These are phyloP conservation scores for Pholiota adiposa DNA, from an alignment of 1,284 basidiomycete genomes.

Conservation along the genomic window DNA sequence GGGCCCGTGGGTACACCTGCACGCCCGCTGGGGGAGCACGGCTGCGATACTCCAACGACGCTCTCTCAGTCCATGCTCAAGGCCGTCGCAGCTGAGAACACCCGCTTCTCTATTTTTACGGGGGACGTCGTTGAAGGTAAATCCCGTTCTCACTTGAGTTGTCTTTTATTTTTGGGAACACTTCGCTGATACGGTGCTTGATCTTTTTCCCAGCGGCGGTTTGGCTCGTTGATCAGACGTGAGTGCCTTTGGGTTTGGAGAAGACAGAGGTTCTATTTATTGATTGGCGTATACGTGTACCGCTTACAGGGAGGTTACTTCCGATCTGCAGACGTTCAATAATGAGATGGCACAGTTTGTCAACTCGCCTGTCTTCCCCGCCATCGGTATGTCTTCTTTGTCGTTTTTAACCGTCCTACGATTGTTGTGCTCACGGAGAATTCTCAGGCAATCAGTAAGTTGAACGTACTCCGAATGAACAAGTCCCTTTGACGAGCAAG, in stretches of 20 bases:
- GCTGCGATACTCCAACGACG: conserved; percentile 51
- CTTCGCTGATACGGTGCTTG: background rate
- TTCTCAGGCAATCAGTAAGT: conserved; percentile 54
- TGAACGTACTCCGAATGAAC: background rate
- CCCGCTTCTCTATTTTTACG: conserved; percentile 59
- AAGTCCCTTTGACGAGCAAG: no score
- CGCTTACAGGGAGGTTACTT: conserved; percentile 47
- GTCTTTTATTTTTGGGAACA: background rate
- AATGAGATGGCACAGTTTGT: conserved; percentile 44
- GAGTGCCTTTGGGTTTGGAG: conserved; percentile 18
- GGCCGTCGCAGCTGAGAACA: conserved; percentile 42
- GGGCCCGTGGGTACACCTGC: conserved; percentile 45
- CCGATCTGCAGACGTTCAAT: conserved; percentile 48
- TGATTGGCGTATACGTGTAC: background rate
- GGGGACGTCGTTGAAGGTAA: conserved; percentile 65
- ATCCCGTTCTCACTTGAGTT: no score
- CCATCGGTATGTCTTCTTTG: conserved; percentile 39
- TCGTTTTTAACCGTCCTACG: no score
- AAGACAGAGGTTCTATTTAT: background rate
- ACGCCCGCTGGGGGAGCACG: conserved; percentile 47
- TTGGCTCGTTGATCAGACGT: conserved; percentile 50
- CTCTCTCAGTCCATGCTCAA: conserved; percentile 57
- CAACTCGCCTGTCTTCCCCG: conserved; percentile 45
- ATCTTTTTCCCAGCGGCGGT: conserved; percentile 39
- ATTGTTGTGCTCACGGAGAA: conserved; percentile 1